phyloP scores from a whole-genome alignment of 164 flowering plant species.

The Echeveria elegans region DNA sequence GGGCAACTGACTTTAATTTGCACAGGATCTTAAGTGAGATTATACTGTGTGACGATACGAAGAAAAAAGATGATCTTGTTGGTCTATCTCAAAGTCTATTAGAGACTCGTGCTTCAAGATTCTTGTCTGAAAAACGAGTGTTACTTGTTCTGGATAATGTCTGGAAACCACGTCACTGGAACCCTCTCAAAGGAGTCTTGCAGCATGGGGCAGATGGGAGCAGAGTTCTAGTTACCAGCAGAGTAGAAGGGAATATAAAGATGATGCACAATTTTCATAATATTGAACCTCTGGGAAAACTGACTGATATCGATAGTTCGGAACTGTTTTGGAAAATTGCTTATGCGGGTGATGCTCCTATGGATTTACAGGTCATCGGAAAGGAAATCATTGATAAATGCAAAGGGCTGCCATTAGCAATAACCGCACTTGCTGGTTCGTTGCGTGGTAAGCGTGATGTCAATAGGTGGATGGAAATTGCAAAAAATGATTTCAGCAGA shows the following conservation, averaged over 20 bases:
- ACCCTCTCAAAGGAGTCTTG: background rate
- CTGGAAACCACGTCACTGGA: constrained; percentile 13
- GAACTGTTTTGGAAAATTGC: constrained; percentile 12
- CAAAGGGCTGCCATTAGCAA: constrained; percentile 12
- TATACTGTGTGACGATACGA: background rate
- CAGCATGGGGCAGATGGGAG: constrained; percentile 9
- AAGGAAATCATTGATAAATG: constrained; percentile 12
- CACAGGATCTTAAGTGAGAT: background rate
- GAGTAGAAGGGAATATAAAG: background rate
- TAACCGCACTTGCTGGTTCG: constrained; percentile 9
- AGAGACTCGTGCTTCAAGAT: no score
- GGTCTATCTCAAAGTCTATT: no score
- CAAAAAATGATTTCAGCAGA: no score
- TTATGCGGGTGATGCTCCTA: background rate
- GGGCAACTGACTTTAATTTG: constrained; percentile 5
- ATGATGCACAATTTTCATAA: background rate
- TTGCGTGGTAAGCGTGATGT: constrained; percentile 8
- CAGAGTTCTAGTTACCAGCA: constrained; percentile 14
- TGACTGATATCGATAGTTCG: constrained; percentile 14
- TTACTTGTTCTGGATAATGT: constrained; percentile 21
- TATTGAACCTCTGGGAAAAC: constrained; percentile 2
- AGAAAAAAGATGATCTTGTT: background rate
- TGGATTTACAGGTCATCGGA: constrained; percentile 7
- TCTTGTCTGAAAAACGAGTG: constrained; percentile 5
- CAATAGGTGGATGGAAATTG: constrained; percentile 14